Base-by-base conservation (phyloP, 2,329 filamentous ascomycete species). In the Xylaria sp. region DNA sequence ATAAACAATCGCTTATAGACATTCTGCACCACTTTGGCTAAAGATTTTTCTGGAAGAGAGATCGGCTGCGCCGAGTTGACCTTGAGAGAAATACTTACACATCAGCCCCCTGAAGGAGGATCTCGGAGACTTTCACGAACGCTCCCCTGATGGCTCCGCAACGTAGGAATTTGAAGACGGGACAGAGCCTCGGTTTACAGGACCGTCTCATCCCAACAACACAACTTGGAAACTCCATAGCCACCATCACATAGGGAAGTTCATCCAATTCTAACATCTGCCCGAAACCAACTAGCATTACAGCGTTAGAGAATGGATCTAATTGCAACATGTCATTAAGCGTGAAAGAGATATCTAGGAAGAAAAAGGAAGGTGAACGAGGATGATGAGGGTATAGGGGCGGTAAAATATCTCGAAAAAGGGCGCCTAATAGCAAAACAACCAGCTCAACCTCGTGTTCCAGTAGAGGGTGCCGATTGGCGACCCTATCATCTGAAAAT, bases 401-500 rank as follows among this genome's bases (percentile, higher is more conserved):
- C 55, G 36, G 39, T 31, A 49, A 54, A 17, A 65, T 25, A 49
- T 33, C 29, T 42, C n/a, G 36, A 61, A 22, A 17, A 9, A 38
- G 20, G 36, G 17, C 27, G 25, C 27, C 38, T 53, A 51, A 53
- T 45, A 45, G 29, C 50, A 57, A 67, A 65, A 65, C 61, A 65
- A 58, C 15, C 15, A 42, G n/a, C 44, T 49, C 29, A 56, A 47
- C 22, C 17, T 65, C 51, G 38, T 57, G 17, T 61, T 56, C 33
- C 49, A 31, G 27, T 51, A 20, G 25, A 27, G 38, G 17, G 17
- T 61, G 51, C 36, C 55, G 44, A 47, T 17, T 65, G 27, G 49
- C 56, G 65, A 33, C n/a, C 25, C 57, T 47, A 50, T 61, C 65
- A 33, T 65, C 56, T 67, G 45, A 67, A 67, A 38, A 13, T 29